A percentile compares a stretch with the other conserved stretches of the same genome.
phyloP scores from a whole-genome alignment of 495 filamentous ascomycete genomes.

The Daldinia loculata region DNA sequence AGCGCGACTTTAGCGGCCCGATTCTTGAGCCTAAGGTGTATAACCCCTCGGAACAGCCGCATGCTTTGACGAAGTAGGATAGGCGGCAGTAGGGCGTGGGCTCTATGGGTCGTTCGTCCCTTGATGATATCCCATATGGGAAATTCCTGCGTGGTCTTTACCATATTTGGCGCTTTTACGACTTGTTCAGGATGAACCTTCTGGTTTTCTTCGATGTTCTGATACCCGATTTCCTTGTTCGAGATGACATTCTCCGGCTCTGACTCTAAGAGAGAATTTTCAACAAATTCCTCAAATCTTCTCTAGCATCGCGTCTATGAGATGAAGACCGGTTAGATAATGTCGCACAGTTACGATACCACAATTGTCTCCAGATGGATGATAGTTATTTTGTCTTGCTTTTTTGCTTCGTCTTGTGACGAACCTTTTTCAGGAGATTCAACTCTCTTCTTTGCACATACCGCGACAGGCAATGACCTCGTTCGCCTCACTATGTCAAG shows the following conservation, averaged over 20 bases:
- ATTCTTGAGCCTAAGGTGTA: conserved; percentile 31
- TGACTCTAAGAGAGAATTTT: conserved; percentile 1
- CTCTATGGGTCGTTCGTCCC: background rate
- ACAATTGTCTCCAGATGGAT: background rate
- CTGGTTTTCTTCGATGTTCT: background rate
- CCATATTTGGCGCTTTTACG: background rate
- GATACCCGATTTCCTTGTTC: background rate
- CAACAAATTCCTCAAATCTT: background rate
- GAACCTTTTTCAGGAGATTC: background rate
- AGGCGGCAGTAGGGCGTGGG: background rate
- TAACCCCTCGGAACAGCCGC: conserved; percentile 3
- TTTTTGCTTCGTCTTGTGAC: background rate
- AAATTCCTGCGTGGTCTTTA: background rate
- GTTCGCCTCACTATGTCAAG: background rate
- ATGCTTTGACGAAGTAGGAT: background rate
- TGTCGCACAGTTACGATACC: background rate
- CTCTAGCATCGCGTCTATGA: background rate
- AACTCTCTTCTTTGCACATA: conserved; percentile 4
- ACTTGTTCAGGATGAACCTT: background rate
- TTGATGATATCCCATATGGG: background rate
- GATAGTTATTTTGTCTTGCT: background rate
- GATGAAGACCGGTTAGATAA: background rate
- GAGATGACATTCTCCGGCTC: conserved; percentile 8
- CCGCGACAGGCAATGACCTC: background rate
- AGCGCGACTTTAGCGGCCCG: conserved; percentile 31